phyloP scores from a whole-genome alignment of 2,329 filamentous ascomycete genomes.

The Immersiporthe knoxdaviesiana region DNA sequence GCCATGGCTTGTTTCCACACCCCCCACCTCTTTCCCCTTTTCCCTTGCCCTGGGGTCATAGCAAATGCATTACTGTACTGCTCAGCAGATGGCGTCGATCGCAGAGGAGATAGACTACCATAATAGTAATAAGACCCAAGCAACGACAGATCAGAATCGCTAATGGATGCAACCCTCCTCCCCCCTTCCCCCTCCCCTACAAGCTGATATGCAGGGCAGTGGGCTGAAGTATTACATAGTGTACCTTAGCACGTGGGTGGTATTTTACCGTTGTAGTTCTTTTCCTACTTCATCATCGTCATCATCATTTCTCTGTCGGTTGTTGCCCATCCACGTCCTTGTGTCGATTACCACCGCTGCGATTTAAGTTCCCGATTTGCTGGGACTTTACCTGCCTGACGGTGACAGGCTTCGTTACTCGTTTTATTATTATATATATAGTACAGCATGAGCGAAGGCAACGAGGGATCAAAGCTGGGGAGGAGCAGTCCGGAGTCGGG shows the following conservation, averaged over 20 bases:
- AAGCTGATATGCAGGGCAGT: slow-evolving; percentile 1
- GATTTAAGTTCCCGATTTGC: background rate
- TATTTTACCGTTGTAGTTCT: background rate
- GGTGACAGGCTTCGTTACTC: background rate
- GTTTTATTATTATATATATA: too few species aligned
- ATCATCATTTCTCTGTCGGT: background rate
- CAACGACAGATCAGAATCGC: background rate
- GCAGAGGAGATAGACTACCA: slow-evolving; percentile 4
- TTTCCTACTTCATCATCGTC: background rate
- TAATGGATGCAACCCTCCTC: background rate
- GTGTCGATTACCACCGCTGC: background rate
- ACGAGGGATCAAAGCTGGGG: slow-evolving; percentile 24
- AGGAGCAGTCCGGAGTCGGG: slow-evolving; percentile 22
- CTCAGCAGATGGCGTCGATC: background rate
- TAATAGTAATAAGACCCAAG: background rate
- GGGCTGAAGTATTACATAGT: background rate
- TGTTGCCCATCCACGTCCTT: background rate
- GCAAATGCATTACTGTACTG: background rate
- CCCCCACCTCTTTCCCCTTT: too few species aligned
- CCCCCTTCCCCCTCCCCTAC: background rate
- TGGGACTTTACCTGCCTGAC: background rate
- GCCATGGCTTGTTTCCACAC: background rate
- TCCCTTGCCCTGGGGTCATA: background rate
- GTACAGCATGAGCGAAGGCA: slow-evolving; percentile 24
- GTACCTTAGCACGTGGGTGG: background rate